These are phyloP conservation scores for Mycosphaerella arachidis DNA, from an alignment of 2,329 filamentous ascomycete genomes.

Conservation along the genomic window DNA sequence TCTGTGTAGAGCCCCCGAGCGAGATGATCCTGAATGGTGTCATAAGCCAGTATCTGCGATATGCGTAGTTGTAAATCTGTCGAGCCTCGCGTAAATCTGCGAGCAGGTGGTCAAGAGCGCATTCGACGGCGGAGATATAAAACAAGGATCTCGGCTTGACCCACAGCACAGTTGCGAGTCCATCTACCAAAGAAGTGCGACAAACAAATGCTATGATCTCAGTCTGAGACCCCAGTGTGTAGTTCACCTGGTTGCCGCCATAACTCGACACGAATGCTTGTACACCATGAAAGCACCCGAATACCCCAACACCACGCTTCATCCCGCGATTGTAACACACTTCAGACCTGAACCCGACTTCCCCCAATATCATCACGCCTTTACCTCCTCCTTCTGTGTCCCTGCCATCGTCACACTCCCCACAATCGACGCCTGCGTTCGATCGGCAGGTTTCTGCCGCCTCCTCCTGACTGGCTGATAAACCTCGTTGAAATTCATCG, in stretches of 20 bases:
- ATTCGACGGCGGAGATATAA: background rate
- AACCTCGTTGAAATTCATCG: slow-evolving; percentile 99
- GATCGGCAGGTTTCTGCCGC: slow-evolving; percentile 24
- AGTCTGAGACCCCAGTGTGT: no score
- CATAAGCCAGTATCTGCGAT: background rate
- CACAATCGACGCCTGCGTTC: slow-evolving; percentile 2
- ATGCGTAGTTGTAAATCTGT: background rate
- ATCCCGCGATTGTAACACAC: background rate
- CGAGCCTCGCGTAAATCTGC: background rate
- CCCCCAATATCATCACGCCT: background rate
- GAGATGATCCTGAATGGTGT: background rate
- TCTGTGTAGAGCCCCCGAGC: no score
- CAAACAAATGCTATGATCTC: no score
- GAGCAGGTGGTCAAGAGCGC: background rate
- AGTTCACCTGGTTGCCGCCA: no score
- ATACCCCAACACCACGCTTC: background rate
- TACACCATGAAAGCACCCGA: background rate
- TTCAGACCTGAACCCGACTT: no score
- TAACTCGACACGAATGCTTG: no score
- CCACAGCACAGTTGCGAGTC: no score
- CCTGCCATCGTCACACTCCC: background rate
- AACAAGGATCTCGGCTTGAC: background rate
- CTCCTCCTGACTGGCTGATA: slow-evolving; percentile 73
- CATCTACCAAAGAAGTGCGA: background rate
- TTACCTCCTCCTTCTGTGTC: background rate